These are phyloP conservation scores for Blastocystis sp. DNA, from an alignment of 352 stramenopile genomes.

Conservation along the genomic window DNA sequence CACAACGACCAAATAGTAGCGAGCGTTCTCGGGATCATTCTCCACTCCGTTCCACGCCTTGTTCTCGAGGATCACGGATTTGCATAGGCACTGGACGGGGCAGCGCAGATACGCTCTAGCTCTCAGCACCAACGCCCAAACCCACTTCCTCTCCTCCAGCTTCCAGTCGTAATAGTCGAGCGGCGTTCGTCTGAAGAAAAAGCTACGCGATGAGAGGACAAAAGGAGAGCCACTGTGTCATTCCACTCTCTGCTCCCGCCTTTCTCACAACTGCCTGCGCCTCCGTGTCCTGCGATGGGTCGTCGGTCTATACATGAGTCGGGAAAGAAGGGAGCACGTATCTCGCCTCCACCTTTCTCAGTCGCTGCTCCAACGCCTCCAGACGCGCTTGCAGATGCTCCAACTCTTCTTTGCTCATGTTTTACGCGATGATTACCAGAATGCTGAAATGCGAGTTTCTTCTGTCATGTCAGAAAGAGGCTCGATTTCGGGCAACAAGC, in stretches of 20 bases:
- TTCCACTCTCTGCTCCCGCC: conserved; percentile 42
- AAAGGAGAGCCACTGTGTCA: conserved; percentile 29
- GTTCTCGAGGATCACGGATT: conserved; percentile 73
- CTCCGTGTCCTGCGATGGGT: conserved; percentile 53
- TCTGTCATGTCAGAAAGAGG: too few species aligned
- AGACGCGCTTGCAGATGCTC: background rate
- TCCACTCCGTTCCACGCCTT: conserved; percentile 71
- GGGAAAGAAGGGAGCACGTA: background rate
- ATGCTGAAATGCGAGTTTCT: background rate
- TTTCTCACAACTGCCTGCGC: conserved; percentile 48
- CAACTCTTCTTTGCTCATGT: conserved; percentile 43
- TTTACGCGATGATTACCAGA: background rate
- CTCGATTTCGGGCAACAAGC: too few species aligned
- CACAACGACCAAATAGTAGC: conserved; percentile 57
- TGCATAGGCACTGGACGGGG: conserved; percentile 62
- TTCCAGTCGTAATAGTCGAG: conserved; percentile 69
- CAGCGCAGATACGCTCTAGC: conserved; percentile 58
- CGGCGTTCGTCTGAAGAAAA: conserved; percentile 67
- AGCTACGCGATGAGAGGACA: background rate
- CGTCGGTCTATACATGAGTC: conserved; percentile 56
- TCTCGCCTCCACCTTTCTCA: conserved; percentile 47
- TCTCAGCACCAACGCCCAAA: background rate
- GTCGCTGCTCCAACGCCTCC: conserved; percentile 34
- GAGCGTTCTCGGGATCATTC: conserved; percentile 20
- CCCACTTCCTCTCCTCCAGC: conserved; percentile 34